Percentiles rank a stretch among this genome's conserved stretches.
Evolutionary conservation across 768 basidiomycete species (phyloP).

Genomic region (Mycena chlorophos): DNA sequence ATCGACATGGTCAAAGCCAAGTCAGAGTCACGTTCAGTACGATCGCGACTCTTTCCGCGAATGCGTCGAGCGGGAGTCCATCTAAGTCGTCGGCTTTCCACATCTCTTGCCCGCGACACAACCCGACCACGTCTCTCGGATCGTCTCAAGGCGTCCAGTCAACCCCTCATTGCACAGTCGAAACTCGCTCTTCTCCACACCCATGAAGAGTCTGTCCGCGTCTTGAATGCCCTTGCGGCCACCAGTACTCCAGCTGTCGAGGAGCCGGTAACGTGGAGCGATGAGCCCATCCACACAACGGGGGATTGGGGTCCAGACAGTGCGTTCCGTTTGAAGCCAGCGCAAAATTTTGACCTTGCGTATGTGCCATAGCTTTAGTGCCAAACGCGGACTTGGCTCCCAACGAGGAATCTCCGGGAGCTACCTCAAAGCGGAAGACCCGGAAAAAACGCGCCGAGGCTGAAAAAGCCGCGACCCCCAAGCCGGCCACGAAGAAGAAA

Average conservation of each 20-base stretch:
- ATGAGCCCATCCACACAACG: slow-evolving; percentile 18
- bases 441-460: not conserved
- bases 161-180: not conserved
- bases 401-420: too few relatives aligned
- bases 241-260: slow-evolving; percentile 4
- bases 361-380: not conserved
- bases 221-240: not conserved
- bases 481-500: not conserved
- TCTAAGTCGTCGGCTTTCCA: not conserved
- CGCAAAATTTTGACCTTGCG: not conserved
- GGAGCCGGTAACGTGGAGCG: slow-evolving; percentile 6
- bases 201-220: not conserved
- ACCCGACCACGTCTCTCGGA: not conserved
- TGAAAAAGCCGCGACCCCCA: not conserved
- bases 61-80: not conserved
- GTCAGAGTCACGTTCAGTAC: not conserved
- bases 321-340: not conserved
- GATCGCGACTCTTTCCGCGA: not conserved
- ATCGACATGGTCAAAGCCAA: slow-evolving; percentile 39
- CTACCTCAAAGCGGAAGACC: too few relatives aligned
- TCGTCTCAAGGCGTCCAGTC: not conserved
- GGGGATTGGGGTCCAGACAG: slow-evolving; percentile 21
- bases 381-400: too few relatives aligned
- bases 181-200: not conserved
- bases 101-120: not conserved